Percentiles rank a stretch among this genome's conserved stretches.
phyloP scores from a whole-genome alignment of 176 grass and related monocot species.

The Eragrostis nindensis region DNA sequence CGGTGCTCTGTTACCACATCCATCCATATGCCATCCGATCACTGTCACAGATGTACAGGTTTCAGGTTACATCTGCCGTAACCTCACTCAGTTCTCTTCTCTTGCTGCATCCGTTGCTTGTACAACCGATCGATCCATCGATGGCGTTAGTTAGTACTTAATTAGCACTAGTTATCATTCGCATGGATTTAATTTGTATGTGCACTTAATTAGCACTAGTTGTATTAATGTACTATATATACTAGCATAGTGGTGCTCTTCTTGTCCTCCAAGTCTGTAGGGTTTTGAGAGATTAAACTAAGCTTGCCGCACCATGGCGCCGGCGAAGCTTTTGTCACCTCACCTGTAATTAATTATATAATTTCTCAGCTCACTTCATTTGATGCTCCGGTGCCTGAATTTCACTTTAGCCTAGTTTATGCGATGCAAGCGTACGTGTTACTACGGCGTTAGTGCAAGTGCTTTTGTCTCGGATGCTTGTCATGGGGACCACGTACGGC shows the following conservation, averaged over 20 bases:
- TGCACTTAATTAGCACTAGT: not conserved
- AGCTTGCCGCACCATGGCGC: not conserved
- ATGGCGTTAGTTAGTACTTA: not conserved
- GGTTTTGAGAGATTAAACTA: conserved; percentile 10
- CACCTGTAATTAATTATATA: not conserved
- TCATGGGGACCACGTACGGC: conserved; percentile 1
- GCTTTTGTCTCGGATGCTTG: conserved; percentile 1
- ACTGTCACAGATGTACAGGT: conserved; percentile 2
- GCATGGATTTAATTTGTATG: not conserved
- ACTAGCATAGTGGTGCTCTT: conserved; percentile 7
- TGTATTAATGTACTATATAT: not conserved
- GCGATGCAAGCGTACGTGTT: conserved; percentile 27
- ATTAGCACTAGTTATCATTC: not conserved
- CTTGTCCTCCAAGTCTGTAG: conserved; percentile 33
- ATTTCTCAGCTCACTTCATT: not conserved
- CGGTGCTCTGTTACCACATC: conserved; percentile 14
- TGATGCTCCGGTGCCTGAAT: not conserved
- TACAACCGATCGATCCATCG: not conserved
- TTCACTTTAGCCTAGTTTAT: conserved; percentile 14
- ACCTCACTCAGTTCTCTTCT: not conserved
- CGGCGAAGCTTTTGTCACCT: conserved; percentile 25
- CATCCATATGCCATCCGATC: not conserved
- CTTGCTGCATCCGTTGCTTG: not conserved
- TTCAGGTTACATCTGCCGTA: not conserved
- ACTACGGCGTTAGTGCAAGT: not conserved